Evolutionary conservation across 805 yeast species (phyloP).

Genomic region (Wickerhamiella kazuoi): DNA sequence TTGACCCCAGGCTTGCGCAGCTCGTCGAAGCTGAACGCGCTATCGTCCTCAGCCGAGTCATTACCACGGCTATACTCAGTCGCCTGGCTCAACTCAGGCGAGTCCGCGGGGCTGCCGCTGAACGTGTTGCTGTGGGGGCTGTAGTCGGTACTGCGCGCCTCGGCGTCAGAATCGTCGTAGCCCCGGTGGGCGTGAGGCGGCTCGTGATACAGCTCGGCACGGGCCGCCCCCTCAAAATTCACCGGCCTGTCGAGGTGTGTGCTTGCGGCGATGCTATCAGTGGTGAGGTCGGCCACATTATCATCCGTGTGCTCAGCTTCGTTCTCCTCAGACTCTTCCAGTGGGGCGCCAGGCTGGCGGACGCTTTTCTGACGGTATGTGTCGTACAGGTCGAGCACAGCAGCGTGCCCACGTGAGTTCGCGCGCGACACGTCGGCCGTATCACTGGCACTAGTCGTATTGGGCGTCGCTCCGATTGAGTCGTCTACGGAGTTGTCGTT

Average conservation of each 20-base stretch:
- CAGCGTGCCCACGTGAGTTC: conserved; percentile 3
- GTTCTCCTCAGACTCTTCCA: neutral
- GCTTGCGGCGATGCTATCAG: neutral
- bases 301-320: neutral
- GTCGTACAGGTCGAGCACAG: conserved; percentile 5
- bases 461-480: neutral
- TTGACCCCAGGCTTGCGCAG: too few species aligned
- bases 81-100: neutral
- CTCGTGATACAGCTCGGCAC: too few species aligned
- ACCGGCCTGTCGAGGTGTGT: too few species aligned
- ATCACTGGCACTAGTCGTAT: neutral
- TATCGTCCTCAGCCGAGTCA: neutral
- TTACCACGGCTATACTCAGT: neutral
- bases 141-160: neutral
- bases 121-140: neutral
- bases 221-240: too few species aligned
- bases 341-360: neutral
- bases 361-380: neutral
- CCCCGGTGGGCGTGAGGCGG: too few species aligned
- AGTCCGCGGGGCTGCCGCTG: neutral
- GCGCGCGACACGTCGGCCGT: neutral
- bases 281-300: neutral
- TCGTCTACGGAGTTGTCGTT: neutral
- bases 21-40: neutral
- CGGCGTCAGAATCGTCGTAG: neutral